Evolutionary conservation across 2,329 filamentous ascomycete species (phyloP).

Genomic region (Graphium sp.): DNA sequence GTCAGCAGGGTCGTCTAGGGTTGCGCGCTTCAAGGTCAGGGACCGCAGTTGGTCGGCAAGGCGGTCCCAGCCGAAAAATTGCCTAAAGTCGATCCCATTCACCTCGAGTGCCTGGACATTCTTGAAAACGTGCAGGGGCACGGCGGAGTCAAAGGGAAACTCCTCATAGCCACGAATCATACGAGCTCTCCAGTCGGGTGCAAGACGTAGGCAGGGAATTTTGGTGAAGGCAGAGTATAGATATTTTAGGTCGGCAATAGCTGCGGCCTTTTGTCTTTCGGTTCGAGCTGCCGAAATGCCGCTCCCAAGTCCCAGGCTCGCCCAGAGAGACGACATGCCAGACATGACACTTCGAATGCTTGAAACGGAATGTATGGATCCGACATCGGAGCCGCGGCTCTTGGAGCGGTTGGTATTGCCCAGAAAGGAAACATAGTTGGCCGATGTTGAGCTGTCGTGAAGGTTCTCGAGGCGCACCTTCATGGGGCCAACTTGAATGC

Average conservation of each 20-base stretch:
- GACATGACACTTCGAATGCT: conserved; percentile 97
- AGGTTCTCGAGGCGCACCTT: conserved; percentile 91
- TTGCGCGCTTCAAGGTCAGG: conserved; percentile 72
- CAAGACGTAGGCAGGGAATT: conserved; percentile 77
- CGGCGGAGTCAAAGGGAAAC: conserved; percentile 94
- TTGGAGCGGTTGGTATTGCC: conserved; percentile 68
- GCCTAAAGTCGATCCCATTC: conserved; percentile 86
- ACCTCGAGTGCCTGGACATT: conserved; percentile 90
- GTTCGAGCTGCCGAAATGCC: conserved; percentile 67
- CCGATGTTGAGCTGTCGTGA: conserved; percentile 68
- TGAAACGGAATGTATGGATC: conserved; percentile 88
- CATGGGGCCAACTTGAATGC: conserved; percentile 86
- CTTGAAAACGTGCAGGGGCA: conserved; percentile 94
- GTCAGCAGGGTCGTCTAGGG: conserved; percentile 78
- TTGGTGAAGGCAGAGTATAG: conserved; percentile 97
- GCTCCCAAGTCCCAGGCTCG: conserved; percentile 66
- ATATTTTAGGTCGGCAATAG: conserved; percentile 83
- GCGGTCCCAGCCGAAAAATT: conserved; percentile 95
- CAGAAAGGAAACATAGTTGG: conserved; percentile 92
- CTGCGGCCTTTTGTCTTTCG: conserved; percentile 75
- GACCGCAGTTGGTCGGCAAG: conserved; percentile 83
- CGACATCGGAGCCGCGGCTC: conserved; percentile 64
- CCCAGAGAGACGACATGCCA: conserved; percentile 87
- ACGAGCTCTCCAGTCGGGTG: conserved; percentile 83
- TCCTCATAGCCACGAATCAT: conserved; percentile 90